Percentiles rank a stretch among this genome's conserved stretches.
phyloP scores from a whole-genome alignment of 495 filamentous ascomycete genomes.

The Echria macrotheca region DNA sequence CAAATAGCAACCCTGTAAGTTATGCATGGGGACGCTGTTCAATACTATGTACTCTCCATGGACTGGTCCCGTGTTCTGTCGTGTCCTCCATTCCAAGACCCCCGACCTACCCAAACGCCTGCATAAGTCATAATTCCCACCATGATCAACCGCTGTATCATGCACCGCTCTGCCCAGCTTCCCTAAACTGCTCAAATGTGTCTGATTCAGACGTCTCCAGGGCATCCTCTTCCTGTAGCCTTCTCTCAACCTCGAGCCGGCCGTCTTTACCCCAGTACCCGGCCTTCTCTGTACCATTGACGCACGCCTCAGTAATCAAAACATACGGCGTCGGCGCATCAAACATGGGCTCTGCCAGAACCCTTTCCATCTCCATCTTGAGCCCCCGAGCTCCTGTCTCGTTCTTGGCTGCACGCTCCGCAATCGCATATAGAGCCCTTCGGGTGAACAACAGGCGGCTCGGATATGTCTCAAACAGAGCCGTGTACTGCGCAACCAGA shows the following conservation, averaged over 20 bases:
- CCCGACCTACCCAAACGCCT: too few species aligned
- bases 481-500: slow-evolving; percentile 76
- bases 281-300: slow-evolving; percentile 53
- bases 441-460: slow-evolving; percentile 81
- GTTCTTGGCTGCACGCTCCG: slow-evolving; percentile 64
- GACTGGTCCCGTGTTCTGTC: too few species aligned
- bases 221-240: slow-evolving; percentile 51
- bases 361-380: slow-evolving; percentile 81
- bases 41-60: too few species aligned
- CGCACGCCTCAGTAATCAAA: slow-evolving; percentile 70
- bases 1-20: too few species aligned
- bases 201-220: slow-evolving; percentile 20
- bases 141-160: slow-evolving; percentile 24
- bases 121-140: too few species aligned
- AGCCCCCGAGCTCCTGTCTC: slow-evolving; percentile 84
- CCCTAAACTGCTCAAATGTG: slow-evolving; percentile 34
- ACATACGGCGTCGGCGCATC: slow-evolving; percentile 66
- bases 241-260: slow-evolving; percentile 47
- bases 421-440: slow-evolving; percentile 70
- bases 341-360: slow-evolving; percentile 87
- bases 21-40: too few species aligned
- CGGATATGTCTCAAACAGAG: slow-evolving; percentile 75
- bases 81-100: too few species aligned
- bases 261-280: slow-evolving; percentile 47
- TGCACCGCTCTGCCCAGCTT: slow-evolving; percentile 42